Evolutionary conservation across 2,329 filamentous ascomycete species (phyloP).

Genomic region (Scolecobasidium constrictum): DNA sequence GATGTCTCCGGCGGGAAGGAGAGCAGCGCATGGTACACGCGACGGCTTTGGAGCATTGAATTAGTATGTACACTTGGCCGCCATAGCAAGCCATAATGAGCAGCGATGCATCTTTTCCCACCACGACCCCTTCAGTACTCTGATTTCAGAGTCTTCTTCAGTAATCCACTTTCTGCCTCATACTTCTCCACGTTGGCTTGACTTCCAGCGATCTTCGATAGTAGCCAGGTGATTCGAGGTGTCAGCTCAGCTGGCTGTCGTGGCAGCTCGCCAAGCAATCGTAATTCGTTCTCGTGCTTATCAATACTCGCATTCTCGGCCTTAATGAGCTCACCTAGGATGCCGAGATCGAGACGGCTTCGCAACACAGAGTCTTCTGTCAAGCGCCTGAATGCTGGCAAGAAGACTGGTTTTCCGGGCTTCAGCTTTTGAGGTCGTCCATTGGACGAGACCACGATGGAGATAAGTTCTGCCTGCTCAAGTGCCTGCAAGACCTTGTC

Average conservation of each 20-base stretch:
- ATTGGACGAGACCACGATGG: slow-evolving; percentile 55
- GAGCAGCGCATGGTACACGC: no score
- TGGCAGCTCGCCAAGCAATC: slow-evolving; percentile 57
- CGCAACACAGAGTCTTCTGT: slow-evolving; percentile 61
- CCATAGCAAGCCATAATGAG: no score
- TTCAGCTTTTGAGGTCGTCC: slow-evolving; percentile 70
- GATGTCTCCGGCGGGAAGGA: no score
- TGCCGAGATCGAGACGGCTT: slow-evolving; percentile 56
- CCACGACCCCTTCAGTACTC: slow-evolving; percentile 26
- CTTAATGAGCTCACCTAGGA: slow-evolving; percentile 58
- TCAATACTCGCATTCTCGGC: slow-evolving; percentile 64
- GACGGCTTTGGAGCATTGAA: no score
- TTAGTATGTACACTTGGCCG: no score
- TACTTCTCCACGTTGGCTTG: slow-evolving; percentile 65
- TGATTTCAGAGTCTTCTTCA: slow-evolving; percentile 60
- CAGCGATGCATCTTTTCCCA: no score
- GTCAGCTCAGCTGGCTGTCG: slow-evolving; percentile 57
- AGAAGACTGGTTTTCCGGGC: slow-evolving; percentile 77
- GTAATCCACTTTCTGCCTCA: slow-evolving; percentile 57
- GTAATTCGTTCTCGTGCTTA: slow-evolving; percentile 69
- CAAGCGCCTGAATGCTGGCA: slow-evolving; percentile 67
- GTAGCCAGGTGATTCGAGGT: slow-evolving; percentile 58
- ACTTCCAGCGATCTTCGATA: slow-evolving; percentile 60
- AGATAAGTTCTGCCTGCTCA: slow-evolving; percentile 76
- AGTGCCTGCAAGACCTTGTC: slow-evolving; percentile 70